Evolutionary conservation across 2,329 filamentous ascomycete genomes (phyloP).

Genomic region (Hymenoscyphus infarciens): DNA sequence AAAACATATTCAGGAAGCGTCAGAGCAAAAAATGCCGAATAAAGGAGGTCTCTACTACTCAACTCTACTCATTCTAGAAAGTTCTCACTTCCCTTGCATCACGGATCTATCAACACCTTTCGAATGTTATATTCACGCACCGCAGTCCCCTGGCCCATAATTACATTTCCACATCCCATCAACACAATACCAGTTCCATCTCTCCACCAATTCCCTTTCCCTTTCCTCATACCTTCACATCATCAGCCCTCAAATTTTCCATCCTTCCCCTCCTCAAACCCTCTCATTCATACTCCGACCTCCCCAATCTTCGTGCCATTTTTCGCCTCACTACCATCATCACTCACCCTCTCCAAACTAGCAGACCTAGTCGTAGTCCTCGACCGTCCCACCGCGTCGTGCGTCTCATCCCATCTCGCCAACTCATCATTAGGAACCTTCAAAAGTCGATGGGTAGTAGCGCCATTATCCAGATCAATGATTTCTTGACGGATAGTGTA

Average conservation of each 20-base stretch:
- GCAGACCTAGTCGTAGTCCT: neutral
- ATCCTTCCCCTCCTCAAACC: neutral
- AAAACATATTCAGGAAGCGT: too few relatives aligned
- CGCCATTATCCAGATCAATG: conserved; percentile 46
- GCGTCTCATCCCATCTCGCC: conserved; percentile 53
- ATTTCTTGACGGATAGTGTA: conserved; percentile 56
- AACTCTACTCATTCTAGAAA: too few relatives aligned
- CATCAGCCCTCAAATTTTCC: neutral
- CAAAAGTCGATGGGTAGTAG: conserved; percentile 46
- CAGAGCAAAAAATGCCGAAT: too few relatives aligned
- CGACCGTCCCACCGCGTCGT: conserved; percentile 42
- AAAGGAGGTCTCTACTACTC: too few relatives aligned
- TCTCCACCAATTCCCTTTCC: neutral
- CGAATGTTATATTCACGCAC: too few relatives aligned
- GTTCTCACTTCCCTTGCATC: too few relatives aligned
- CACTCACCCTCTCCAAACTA: neutral
- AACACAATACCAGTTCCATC: neutral
- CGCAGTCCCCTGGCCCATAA: too few relatives aligned
- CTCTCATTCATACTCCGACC: neutral
- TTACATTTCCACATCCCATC: neutral
- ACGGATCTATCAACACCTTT: too few relatives aligned
- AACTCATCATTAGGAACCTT: conserved; percentile 51
- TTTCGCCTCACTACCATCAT: neutral
- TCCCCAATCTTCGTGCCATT: neutral
- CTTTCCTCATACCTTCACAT: neutral